Conservation (phyloP, 768 basidiomycete genomes). For the Naematelia aurantialba region DNA sequence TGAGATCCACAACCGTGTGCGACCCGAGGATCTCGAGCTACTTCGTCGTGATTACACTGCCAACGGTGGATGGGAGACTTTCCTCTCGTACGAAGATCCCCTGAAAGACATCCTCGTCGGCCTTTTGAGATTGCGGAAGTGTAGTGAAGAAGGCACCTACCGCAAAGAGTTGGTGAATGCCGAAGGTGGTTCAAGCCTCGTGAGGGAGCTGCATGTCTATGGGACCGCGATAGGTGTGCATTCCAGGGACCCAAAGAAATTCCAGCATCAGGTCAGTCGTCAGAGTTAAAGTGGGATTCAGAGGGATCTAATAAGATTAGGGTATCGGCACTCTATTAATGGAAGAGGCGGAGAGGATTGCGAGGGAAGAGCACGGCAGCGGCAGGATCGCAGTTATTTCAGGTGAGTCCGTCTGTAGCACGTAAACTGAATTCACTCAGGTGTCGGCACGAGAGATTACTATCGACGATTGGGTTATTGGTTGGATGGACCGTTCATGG, state of each 20-base stretch:
- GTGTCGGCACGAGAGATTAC: slow-evolving; percentile 95
- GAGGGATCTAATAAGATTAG: slow-evolving; percentile 52
- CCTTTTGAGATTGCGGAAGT: slow-evolving; percentile 83
- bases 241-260: slow-evolving; percentile 94
- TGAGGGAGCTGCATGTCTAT: slow-evolving; percentile 85
- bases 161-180: slow-evolving; percentile 76
- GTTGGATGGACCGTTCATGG: slow-evolving; percentile 97
- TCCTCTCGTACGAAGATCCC: slow-evolving; percentile 97
- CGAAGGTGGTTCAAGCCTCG: slow-evolving; percentile 75
- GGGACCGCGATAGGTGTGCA: slow-evolving; percentile 97
- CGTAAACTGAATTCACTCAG: slow-evolving; percentile 49
- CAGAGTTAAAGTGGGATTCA: slow-evolving; percentile 7
- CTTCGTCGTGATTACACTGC: slow-evolving; percentile 92
- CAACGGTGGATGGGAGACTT: slow-evolving; percentile 99
- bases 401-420: slow-evolving; percentile 55
- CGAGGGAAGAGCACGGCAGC: slow-evolving; percentile 93
- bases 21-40: slow-evolving; percentile 91
- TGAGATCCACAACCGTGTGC: slow-evolving; percentile 96
- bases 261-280: slow-evolving; percentile 78
- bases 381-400: slow-evolving; percentile 96
- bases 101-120: slow-evolving; percentile 95
- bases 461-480: slow-evolving; percentile 91
- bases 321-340: slow-evolving; percentile 95
- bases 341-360: slow-evolving; percentile 99
- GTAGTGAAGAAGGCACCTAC: slow-evolving; percentile 95